A percentile compares a stretch with the other conserved stretches of the same genome.
Conservation (phyloP, 164 flowering plant species). For the Taxillus chinensis region DNA sequence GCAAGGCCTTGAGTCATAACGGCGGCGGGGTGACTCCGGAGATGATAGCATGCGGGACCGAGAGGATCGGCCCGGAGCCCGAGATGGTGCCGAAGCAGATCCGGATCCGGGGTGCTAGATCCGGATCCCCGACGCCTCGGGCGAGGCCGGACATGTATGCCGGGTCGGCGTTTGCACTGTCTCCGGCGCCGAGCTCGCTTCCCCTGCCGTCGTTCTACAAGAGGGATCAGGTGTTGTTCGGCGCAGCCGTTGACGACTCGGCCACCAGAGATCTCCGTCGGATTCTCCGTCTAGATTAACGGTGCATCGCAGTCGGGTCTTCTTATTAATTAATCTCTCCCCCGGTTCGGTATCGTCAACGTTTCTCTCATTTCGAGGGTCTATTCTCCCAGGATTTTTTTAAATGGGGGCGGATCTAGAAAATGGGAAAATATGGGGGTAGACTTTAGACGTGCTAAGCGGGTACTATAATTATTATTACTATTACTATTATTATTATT, state of each 20-base stretch:
- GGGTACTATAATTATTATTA: no score
- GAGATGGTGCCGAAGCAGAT: slow-evolving; percentile 22
- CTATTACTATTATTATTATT: no score
- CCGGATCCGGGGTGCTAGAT: slow-evolving; percentile 12
- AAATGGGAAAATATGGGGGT: not conserved
- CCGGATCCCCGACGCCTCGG: slow-evolving; percentile 5
- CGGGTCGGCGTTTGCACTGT: slow-evolving; percentile 31
- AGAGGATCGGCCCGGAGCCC: slow-evolving; percentile 21
- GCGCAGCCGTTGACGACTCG: slow-evolving; percentile 20
- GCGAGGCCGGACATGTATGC: slow-evolving; percentile 23
- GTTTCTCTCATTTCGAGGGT: slow-evolving; percentile 6
- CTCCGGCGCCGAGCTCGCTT: slow-evolving; percentile 37
- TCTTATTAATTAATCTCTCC: not conserved
- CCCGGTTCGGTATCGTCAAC: not conserved
- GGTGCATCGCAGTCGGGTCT: not conserved
- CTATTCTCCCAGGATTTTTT: slow-evolving; percentile 16
- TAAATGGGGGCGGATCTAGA: slow-evolving; percentile 16
- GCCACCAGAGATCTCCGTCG: slow-evolving; percentile 41
- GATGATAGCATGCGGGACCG: slow-evolving; percentile 12
- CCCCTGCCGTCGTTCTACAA: slow-evolving; percentile 38
- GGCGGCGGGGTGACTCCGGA: not conserved
- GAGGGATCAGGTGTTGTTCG: slow-evolving; percentile 16
- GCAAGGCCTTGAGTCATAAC: slow-evolving; percentile 5
- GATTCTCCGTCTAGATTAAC: slow-evolving; percentile 30
- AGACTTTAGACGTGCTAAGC: not conserved